These are phyloP conservation scores for Pelargonium fulgidum DNA, from an alignment of 441 rosid genomes.

Conservation along the genomic window DNA sequence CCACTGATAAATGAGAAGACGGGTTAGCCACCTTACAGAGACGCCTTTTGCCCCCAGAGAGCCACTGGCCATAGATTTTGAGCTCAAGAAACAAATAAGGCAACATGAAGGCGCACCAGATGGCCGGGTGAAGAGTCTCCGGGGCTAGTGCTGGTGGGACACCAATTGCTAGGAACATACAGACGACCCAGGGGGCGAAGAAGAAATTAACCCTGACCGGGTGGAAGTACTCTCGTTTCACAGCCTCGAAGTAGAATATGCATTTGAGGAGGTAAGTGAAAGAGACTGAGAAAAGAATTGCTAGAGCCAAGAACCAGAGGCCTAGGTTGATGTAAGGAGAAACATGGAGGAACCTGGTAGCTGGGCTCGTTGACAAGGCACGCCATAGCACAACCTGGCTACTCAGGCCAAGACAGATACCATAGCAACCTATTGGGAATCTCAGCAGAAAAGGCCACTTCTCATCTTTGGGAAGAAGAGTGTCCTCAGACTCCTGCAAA, in stretches of 20 bases:
- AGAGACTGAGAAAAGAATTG: slow-evolving; percentile 38
- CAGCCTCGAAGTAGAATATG: slow-evolving; percentile 70
- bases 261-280: slow-evolving; percentile 51
- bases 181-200: slow-evolving; percentile 82
- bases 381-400: slow-evolving; percentile 89
- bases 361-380: slow-evolving; percentile 63
- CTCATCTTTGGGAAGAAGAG: slow-evolving; percentile 60
- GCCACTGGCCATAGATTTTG: slow-evolving; percentile 93
- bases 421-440: not conserved
- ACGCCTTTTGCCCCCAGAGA: slow-evolving; percentile 80
- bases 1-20: slow-evolving; percentile 67
- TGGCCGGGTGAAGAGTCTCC: slow-evolving; percentile 29
- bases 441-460: not conserved
- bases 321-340: slow-evolving; percentile 37
- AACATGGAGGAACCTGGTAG: slow-evolving; percentile 60
- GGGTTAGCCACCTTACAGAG: slow-evolving; percentile 92
- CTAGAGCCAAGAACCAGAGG: slow-evolving; percentile 60
- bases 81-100: slow-evolving; percentile 69
- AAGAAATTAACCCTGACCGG: slow-evolving; percentile 86
- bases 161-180: slow-evolving; percentile 69
- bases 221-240: slow-evolving; percentile 73
- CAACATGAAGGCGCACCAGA: slow-evolving; percentile 79
- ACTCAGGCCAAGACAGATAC: slow-evolving; percentile 42
- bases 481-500: slow-evolving; percentile 72
- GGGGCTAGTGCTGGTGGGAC: slow-evolving; percentile 43